Base-by-base conservation (phyloP, 2,329 filamentous ascomycete species). In the Aureobasidium melanogenum region DNA sequence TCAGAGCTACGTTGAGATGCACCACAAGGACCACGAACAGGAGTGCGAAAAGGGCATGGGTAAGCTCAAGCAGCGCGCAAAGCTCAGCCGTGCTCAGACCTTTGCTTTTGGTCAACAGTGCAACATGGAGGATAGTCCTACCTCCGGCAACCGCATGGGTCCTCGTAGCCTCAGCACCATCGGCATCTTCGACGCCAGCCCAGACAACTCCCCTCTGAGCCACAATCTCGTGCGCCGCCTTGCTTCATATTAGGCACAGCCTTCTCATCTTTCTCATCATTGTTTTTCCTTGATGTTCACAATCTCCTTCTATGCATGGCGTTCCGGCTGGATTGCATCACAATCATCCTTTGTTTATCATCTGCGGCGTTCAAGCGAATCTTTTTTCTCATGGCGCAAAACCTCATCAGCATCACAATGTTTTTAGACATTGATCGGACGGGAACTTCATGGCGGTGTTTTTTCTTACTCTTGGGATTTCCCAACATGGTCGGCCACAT, bases 1-100 rank as follows among this genome's bases (percentile, higher is more conserved):
- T 24, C 92, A 96, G 69, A 91, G 93, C 71, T 99, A 99, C 71
- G 90, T 99, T 63, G 91, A 94, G 75, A 99, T 99, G 94, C 88
- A 87, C 66, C 90, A 89, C 66, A 88, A 93, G 72, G 90, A 93
- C 72, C 92, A 99, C 75, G 89, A 91, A 68, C 87, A 86, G 69
- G 94, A 92, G 46, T 97, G 94, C 73, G 94, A 99, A 78, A 88
- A 91, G 68, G 93, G 96, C 69, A 87, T 99, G 80, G 91, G 91
- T 69, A 92, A 91, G 72, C 85, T 99, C 69, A 93, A 95, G 75
- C 88, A 94, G 72, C 85, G 92, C 69, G 88, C 89, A 67, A 94
- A 93, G 70, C 81, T 99, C 61, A 84, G 85, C 72, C 85, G 94
- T 65, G 91, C 94, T 34, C 89, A 94, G 75, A 99, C 94, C 1